A percentile compares a stretch with the other conserved stretches of the same genome.
Evolutionary conservation across 768 basidiomycete genomes (phyloP).

Genomic region (Lyophyllum semitale): DNA sequence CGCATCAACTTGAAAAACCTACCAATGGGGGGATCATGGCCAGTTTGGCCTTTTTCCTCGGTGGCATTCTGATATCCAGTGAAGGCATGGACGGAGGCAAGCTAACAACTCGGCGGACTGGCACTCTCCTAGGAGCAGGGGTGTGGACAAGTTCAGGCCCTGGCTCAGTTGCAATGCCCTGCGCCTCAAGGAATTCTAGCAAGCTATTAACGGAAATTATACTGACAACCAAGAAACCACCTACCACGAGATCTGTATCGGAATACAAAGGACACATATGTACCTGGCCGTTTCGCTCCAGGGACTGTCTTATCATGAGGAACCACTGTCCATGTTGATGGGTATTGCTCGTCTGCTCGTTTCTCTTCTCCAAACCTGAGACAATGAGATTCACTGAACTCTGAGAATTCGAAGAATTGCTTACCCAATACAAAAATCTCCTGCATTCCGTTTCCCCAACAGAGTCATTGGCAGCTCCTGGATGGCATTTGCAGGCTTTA

Average conservation of each 20-base stretch:
- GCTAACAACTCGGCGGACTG: constrained; percentile 41
- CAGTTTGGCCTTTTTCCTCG: constrained; percentile 24
- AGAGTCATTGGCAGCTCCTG: constrained; percentile 36
- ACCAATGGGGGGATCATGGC: constrained; percentile 9
- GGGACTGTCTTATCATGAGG: constrained; percentile 40
- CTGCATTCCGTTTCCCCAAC: constrained; percentile 38
- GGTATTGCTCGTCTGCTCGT: constrained; percentile 38
- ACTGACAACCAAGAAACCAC: constrained; percentile 8
- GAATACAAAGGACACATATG: constrained; percentile 70
- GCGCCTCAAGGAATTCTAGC: constrained; percentile 50
- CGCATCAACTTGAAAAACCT: not conserved
- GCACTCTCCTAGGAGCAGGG: constrained; percentile 19
- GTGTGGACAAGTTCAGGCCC: constrained; percentile 24
- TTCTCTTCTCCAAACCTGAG: constrained; percentile 51
- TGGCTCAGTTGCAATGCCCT: constrained; percentile 49
- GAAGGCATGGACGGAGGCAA: constrained; percentile 31
- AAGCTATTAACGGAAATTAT: not conserved
- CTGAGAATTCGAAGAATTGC: constrained; percentile 3
- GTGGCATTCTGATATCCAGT: constrained; percentile 15
- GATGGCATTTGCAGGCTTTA: constrained; percentile 41
- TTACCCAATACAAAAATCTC: constrained; percentile 52
- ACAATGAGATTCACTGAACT: not conserved
- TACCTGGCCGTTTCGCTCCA: constrained; percentile 35
- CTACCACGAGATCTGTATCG: constrained; percentile 60
- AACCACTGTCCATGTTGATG: constrained; percentile 55